Evolutionary conservation across 768 basidiomycete species (phyloP), one percentile per base, ranked within the genome.

Genomic region (Cubamyces sp.): DNA sequence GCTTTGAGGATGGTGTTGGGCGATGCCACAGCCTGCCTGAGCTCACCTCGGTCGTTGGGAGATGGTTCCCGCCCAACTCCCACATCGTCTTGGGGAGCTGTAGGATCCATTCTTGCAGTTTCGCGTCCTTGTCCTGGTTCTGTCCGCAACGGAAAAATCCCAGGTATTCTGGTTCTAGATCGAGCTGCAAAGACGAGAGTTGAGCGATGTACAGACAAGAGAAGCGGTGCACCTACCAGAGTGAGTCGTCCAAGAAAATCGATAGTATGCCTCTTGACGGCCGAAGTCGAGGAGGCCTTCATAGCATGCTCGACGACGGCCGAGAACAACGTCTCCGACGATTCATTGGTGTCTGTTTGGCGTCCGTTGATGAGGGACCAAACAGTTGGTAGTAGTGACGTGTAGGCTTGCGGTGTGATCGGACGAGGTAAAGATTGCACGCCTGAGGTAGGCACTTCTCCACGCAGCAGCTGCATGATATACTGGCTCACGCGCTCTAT

Each of bases 51-150:
- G 87, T 87, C 4, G 82, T 75, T 1, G 73, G 66, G 18, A 82
- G 70, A 70, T 92, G 84, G 55, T 74, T 82, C 11, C 74, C 74
- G 3, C 89, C 88, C 11, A 90, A 73, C 73, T 98, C 95, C 96
- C 96, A 98, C 4, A 98, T 77, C 6, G 82, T 81, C 74, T 85
- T 88, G 0, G 95, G 93, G 46, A 97, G 81, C 65, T 90, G 85
- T 26, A 81, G 72, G 18, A 94, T 65, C 94, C 95, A 97, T 21
- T 81, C 81, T 53, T 79, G 75, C 41, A 88, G 73, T 54, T 74
- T 78, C 34, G 58, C 67, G 25, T 63, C 67, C 43, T 70, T 70
- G 4, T 61, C 66, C 60, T 65, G 71, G 63, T 57, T 68, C 9
- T 66, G 60, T 37, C 73, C 75, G 21, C 80, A 64, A 15, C 73